A percentile compares a stretch with the other conserved stretches of the same genome.
These are phyloP conservation scores for Aspergillus olivimuriae DNA, from an alignment of 495 filamentous ascomycete species.

Conservation along the genomic window DNA sequence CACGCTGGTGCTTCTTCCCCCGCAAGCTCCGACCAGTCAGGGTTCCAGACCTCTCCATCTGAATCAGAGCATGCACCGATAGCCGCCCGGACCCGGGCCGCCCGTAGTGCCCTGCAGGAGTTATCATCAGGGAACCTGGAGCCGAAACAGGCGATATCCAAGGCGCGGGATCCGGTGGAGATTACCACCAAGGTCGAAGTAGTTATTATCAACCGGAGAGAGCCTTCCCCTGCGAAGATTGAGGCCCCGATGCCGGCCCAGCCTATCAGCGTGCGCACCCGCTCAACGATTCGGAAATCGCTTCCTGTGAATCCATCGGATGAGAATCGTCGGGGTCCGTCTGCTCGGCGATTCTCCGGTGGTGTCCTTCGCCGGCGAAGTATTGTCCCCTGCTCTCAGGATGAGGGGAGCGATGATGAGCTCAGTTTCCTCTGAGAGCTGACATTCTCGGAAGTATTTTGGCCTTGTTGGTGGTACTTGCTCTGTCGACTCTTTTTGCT, in stretches of 20 bases:
- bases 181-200: conserved; percentile 25
- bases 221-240: not conserved
- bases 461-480: conserved; percentile 1
- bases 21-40: not conserved
- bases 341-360: not conserved
- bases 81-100: conserved; percentile 17
- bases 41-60: not conserved
- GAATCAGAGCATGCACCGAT: conserved; percentile 11
- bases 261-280: conserved; percentile 5
- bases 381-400: conserved; percentile 24
- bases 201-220: conserved; percentile 29
- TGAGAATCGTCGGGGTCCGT: not conserved
- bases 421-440: conserved; percentile 33
- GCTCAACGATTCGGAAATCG: not conserved
- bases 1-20: conserved; percentile 1
- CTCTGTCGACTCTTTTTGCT: not conserved
- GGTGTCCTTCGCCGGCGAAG: not conserved
- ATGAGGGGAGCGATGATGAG: conserved; percentile 40
- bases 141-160: conserved; percentile 11
- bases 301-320: not conserved
- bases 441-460: not conserved
- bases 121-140: too few relatives aligned
- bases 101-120: conserved; percentile 16
- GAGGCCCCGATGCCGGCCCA: not conserved
- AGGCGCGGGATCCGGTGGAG: not conserved